Conservation (phyloP, 176 grass and related monocot species). For the Saccharum spontaneum region DNA sequence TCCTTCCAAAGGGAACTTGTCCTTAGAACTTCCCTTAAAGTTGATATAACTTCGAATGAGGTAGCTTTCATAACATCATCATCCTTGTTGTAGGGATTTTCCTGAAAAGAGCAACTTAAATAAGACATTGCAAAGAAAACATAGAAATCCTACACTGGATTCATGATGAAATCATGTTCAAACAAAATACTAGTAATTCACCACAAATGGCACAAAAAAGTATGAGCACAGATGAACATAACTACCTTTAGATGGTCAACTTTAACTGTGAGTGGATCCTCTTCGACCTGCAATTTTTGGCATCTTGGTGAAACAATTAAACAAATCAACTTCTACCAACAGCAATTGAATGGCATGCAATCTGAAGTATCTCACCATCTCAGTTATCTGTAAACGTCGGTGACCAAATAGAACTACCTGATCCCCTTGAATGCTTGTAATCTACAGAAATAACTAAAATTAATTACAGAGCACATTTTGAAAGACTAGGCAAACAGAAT, state of each 20-base stretch:
- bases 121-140: not conserved
- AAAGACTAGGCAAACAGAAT: conserved; percentile 19
- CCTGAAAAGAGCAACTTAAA: conserved; percentile 49
- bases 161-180: conserved; percentile 29
- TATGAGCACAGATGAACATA: conserved; percentile 14
- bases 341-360: conserved; percentile 20
- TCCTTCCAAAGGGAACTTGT: conserved; percentile 94
- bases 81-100: conserved; percentile 85
- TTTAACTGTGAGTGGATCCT: conserved; percentile 94
- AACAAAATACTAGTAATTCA: conserved; percentile 1
- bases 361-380: conserved; percentile 63
- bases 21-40: conserved; percentile 91
- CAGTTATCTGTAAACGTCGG: conserved; percentile 79
- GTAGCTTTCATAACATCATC: conserved; percentile 94
- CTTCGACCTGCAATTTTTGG: conserved; percentile 70
- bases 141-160: conserved; percentile 9
- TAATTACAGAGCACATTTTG: conserved; percentile 10
- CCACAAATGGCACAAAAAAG: conserved; percentile 6
- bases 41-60: conserved; percentile 99
- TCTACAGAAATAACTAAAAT: conserved; percentile 58
- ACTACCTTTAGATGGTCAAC: conserved; percentile 95
- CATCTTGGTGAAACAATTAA: conserved; percentile 31
- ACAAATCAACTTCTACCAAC: conserved; percentile 15
- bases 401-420: conserved; percentile 90
- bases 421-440: conserved; percentile 92